Base-by-base conservation (phyloP, 148 eudicot genomes). In the Dysphania ambrosioides region DNA sequence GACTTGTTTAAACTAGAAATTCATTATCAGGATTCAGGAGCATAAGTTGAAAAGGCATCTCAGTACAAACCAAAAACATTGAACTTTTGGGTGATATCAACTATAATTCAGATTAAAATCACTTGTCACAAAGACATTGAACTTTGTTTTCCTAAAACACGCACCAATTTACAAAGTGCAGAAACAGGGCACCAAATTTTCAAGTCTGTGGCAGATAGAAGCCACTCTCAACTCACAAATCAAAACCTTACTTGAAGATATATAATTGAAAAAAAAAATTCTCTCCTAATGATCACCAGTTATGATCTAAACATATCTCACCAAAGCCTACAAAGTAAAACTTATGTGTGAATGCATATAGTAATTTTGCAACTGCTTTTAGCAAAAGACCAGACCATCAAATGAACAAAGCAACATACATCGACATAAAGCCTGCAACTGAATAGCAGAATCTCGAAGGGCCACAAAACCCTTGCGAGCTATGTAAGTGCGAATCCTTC, bases 351-450 rank as follows among this genome's bases (percentile, higher is more conserved):
- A 23, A 38, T 19, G 21, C 51, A 18, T 40, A 27, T 27, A 38
- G 15, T 24, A 34, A 13, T 35, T 30, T 58, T 19, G 2, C 13
- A 11, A 72, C 16, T 21, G 30, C 59, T 62, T 35, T 21, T 12
- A 35, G 32, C 41, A 77, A 71, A 77, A 26, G 44, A 64, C 12
- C 44, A 40, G 1, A 41, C 63, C 77, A 47, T 66, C 9, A 12
- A 35, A 47, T 35, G 70, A 76, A 71, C 66, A 62, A 40, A 73
- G 80, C 42, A 78, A 66, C 71, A 70, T 90, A 95, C 98, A 96
- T 86, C 98, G 91, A 91, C 98, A 88, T 72, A 80, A 84, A 79
- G 92, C 88, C 82, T 95, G 96, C 83, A 92, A 78, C 73, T 85
- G 87, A 71, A 92, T 89, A 68, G 98, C 86, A 75, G 93, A 85